Evolutionary conservation across 257 asterid genomes (phyloP).

Genomic region (Eustoma russellianum): DNA sequence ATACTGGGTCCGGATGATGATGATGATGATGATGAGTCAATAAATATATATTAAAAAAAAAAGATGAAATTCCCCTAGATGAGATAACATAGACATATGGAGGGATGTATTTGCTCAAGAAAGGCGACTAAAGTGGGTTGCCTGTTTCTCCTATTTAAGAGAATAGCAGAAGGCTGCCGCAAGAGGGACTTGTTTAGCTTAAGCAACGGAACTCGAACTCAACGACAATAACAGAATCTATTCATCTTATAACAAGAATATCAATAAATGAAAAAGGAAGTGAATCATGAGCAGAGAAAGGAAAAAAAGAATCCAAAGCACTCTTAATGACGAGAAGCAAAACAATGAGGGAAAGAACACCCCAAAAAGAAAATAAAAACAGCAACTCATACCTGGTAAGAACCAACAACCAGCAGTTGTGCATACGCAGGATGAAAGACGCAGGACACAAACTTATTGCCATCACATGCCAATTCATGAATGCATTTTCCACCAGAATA

Average conservation of each 20-base stretch:
- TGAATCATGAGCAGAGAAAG: background rate
- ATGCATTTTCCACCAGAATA: conserved; percentile 17
- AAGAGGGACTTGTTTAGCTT: too few relatives aligned
- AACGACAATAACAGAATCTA: background rate
- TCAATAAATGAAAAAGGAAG: background rate
- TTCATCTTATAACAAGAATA: background rate
- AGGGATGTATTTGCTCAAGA: too few relatives aligned
- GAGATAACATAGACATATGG: too few relatives aligned
- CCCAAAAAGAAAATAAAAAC: background rate
- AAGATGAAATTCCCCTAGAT: too few relatives aligned
- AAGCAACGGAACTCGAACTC: background rate
- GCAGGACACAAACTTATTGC: conserved; percentile 30
- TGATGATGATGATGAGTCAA: too few relatives aligned
- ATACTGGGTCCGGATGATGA: too few relatives aligned
- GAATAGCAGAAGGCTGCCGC: too few relatives aligned
- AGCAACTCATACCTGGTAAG: conserved; percentile 22
- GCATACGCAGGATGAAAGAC: conserved; percentile 33
- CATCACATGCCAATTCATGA: conserved; percentile 19
- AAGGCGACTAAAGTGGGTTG: too few relatives aligned
- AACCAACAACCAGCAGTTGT: conserved; percentile 35
- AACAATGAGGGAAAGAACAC: background rate
- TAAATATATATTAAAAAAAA: too few relatives aligned
- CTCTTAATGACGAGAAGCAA: background rate
- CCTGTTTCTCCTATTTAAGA: too few relatives aligned
- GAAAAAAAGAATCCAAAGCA: background rate